Base-by-base conservation (phyloP, 768 basidiomycete genomes). In the Mycena maculata region DNA sequence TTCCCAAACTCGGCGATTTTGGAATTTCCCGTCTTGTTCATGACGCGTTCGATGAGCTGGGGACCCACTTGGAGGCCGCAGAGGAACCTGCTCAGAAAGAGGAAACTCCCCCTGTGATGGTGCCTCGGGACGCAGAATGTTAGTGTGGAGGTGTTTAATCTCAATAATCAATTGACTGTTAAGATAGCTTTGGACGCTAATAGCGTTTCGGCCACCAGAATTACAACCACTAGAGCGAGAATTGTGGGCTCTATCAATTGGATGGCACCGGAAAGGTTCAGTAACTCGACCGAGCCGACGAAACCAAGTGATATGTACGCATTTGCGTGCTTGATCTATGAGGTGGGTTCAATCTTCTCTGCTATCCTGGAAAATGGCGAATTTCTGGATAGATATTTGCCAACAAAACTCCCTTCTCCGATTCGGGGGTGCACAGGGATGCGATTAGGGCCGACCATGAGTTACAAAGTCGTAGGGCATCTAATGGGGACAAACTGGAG, bases 191-290 rank as follows among this genome's bases (percentile, higher is more conserved):
- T n/a, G n/a, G n/a, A n/a, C n/a, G n/a, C n/a, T n/a, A n/a, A n/a
- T n/a, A n/a, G n/a, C n/a, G n/a, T n/a, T n/a, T n/a, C n/a, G n/a
- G 16, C 38, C n/a, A 31, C 11, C 8, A 57, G 18, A 10, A 6
- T 23, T n/a, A 4, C 41, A 22, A 30, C 20, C 27, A 16, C 38
- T 30, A 4, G 20, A 12, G 16, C 11, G 47, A 41, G 6, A 48
- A 36, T 60, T 31, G 33, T 20, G 20, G 59, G 59, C 2, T 41
- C 48, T 28, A 27, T 41, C 47, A 27, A 25, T 12, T 60, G 59
- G 59, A 50, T 60, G 59, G 59, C 59, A 42, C 59, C 59, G 2
- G 59, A 60, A n/a, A 60, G 59, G 4, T 41, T 60, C 22, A 3
- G 20, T 41, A 13, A 31, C 33, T 15, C 12, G 11, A 36, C 1